Evolutionary conservation across 345 rosid species (phyloP), one percentile per base, ranked within the genome.

Genomic region (Citrus inodora): DNA sequence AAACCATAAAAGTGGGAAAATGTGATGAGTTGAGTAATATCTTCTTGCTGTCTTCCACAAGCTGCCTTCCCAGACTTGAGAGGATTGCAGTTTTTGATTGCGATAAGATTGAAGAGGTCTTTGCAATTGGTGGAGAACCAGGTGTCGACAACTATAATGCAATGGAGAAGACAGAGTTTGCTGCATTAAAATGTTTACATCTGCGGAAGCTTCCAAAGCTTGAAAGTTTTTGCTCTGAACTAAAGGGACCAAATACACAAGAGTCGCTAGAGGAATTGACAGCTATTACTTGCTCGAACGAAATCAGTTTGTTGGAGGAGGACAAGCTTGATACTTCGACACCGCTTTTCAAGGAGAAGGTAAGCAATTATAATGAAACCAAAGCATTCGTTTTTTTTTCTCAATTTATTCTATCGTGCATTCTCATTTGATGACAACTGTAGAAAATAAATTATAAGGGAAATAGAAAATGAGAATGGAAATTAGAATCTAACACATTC

Each of bases 31-130:
- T 86, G 46, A 78, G 33, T 21, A 72, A 27, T 7, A 46, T 80
- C 6, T 80, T 82, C 42, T 30, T 72, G 1, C n/a, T 80, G 10
- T 38, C 42, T 56, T 24, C 71, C 9, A 30, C 74, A 19, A 25
- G 35, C 25, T 33, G 70, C 9, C 83, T 83, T 71, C 30, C 56
- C 1, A 58, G 51, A 6, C 85, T 79, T 58, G 66, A 77, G 32
- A 53, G 64, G 21, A 81, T 83, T 40, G 33, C 67, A 32, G 76
- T 81, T 25, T 14, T 2, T 11, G 10, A 64, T 21, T 82, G 83
- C 24, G 10, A 25, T 2, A 64, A 8, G 24, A 22, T 73, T 58
- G 72, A 68, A 71, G 80, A 71, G 68, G 62, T 83, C n/a, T 16
- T 80, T 60, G 33, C 2, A 19, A 55, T 51, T 19, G 78, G 73